Percentiles rank a stretch among this genome's conserved stretches.
phyloP scores from a whole-genome alignment of 2,329 filamentous ascomycete species.

The Trichoderma koningii region DNA sequence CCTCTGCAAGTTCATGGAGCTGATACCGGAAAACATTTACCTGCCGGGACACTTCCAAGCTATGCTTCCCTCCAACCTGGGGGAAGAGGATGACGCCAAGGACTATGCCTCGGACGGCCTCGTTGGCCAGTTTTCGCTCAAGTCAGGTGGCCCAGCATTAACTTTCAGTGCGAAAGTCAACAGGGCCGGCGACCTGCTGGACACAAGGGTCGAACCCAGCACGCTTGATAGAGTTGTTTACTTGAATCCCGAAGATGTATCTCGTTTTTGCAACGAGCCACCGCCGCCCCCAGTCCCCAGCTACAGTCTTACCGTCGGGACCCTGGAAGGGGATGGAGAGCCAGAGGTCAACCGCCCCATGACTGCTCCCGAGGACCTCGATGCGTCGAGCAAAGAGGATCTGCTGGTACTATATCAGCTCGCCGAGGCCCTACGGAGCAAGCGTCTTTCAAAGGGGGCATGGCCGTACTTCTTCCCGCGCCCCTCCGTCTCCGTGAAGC shows the following conservation, averaged over 20 bases:
- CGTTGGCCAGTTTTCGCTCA: constrained; percentile 58
- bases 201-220: constrained; percentile 57
- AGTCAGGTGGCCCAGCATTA: constrained; percentile 52
- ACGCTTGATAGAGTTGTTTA: constrained; percentile 58
- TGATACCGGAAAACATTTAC: constrained; percentile 62
- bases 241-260: constrained; percentile 56
- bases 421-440: constrained; percentile 47
- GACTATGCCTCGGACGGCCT: constrained; percentile 43
- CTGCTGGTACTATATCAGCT: constrained; percentile 52
- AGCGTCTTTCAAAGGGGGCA: constrained; percentile 51
- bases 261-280: constrained; percentile 46
- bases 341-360: constrained; percentile 45
- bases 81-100: constrained; percentile 34
- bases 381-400: constrained; percentile 46
- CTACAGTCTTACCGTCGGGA: constrained; percentile 38
- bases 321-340: constrained; percentile 29
- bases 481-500: constrained; percentile 48
- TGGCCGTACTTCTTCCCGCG: constrained; percentile 51
- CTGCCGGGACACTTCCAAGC: constrained; percentile 58
- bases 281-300: constrained; percentile 30
- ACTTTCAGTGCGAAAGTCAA: constrained; percentile 65
- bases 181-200: constrained; percentile 54
- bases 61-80: constrained; percentile 55
- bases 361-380: constrained; percentile 47
- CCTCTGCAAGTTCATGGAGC: constrained; percentile 62